Base-by-base conservation (phyloP, 2,329 filamentous ascomycete genomes). In the Diplocarpon rosae region DNA sequence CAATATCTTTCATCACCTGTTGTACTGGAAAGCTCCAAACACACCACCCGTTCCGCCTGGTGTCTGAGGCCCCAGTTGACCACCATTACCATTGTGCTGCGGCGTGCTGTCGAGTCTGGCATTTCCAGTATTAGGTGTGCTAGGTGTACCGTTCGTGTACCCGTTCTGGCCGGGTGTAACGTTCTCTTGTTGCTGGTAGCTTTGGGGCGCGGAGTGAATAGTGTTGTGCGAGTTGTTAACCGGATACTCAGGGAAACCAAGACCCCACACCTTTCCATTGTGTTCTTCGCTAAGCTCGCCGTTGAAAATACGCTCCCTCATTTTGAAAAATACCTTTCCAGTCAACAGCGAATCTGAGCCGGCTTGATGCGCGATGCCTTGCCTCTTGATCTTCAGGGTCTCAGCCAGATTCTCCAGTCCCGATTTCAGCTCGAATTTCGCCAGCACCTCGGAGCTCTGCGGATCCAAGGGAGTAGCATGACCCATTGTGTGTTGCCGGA, bases 401-500 rank as follows among this genome's bases (percentile, higher is more conserved):
- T 96, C 90, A 11, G 90, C 90, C 53, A 96, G 86, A 63, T 92
- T 88, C 63, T 95, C 89, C 13, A 98, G 73, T 2, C 88, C 88
- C 1, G 86, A 90, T 63, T 95, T 95, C 56, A 86, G 80, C 58
- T 92, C 89, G 45, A 95, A 82, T 83, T 59, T 87, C 83, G 17
- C 75, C 70, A 13, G 78, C 83, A 45, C 70, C 69, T 48, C 46
- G 6, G 38, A 16, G 16, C 16, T 36, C 20, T 36, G 16, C 2
- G 76, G 72, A 47, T 85, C 82, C 43, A 75, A 69, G 37, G 76
- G 80, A 8, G 74, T 79, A 56, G 67, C 68, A 59, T 78, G 82
- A 60, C 67, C 75, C 39, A 75, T 73, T 44, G 76, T 76, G 60
- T 83, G 76, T 43, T 82, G 74, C 55, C 76, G 76, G 52, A 84